Conservation (phyloP, 495 filamentous ascomycete species). For the Eremomyces bilateralis region DNA sequence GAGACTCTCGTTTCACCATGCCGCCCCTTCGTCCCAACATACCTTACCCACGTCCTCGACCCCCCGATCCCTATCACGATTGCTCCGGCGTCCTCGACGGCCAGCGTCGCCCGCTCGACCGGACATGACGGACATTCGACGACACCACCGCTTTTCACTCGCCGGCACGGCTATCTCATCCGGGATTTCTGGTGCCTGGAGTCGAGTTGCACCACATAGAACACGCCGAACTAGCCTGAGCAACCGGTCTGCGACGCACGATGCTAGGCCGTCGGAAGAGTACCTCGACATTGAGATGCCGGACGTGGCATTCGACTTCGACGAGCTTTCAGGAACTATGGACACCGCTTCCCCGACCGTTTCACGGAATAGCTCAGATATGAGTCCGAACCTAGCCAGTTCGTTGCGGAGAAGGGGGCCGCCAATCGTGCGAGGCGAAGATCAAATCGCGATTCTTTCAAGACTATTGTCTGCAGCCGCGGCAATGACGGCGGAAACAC, state of each 20-base stretch:
- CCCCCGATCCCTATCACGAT: too few species aligned
- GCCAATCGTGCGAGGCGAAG: slow-evolving; percentile 17
- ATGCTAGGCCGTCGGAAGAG: background rate
- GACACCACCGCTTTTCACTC: too few species aligned
- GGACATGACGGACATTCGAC: too few species aligned
- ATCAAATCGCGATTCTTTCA: slow-evolving; percentile 23
- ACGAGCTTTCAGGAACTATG: background rate
- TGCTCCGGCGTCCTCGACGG: too few species aligned
- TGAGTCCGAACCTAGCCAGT: slow-evolving; percentile 19
- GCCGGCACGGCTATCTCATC: too few species aligned
- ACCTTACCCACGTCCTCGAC: too few species aligned
- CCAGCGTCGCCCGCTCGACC: too few species aligned
- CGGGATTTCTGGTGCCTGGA: too few species aligned
- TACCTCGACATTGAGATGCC: background rate
- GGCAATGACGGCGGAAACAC: slow-evolving; percentile 23
- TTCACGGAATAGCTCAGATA: slow-evolving; percentile 15
- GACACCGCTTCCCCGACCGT: slow-evolving; percentile 2
- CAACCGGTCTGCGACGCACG: background rate
- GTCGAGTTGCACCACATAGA: slow-evolving; percentile 8
- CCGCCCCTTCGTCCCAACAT: too few species aligned
- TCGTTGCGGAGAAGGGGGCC: slow-evolving; percentile 19
- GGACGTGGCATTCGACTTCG: background rate
- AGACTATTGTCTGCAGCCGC: slow-evolving; percentile 23
- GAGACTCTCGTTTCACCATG: too few species aligned
- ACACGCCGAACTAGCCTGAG: slow-evolving; percentile 10